Base-by-base conservation (phyloP, 73 alveolate species). In the Paramecium sonneborni region DNA sequence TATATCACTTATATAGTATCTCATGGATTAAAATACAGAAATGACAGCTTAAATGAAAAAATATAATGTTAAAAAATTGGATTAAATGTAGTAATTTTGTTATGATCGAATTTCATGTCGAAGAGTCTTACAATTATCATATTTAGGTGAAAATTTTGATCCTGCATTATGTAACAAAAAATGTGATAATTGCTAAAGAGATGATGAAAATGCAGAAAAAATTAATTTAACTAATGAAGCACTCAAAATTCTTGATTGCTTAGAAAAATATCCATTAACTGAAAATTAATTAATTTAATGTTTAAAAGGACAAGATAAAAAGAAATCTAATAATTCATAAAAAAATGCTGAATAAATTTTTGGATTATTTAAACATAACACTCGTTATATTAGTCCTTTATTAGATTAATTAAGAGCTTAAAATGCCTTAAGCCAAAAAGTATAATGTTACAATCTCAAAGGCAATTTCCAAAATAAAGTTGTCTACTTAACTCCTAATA, bases 81-180 rank as follows among this genome's bases (percentile, higher is more conserved):
- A 46, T 84, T 41, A 43, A 23, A 84, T 84, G 92, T 24, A 84
- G 14, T 15, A 57, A 23, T 86, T 57, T 28, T 86, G 93, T 26
- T 72, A 86, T 62, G 93, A 86, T 62, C 4, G 52, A 62, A 24
- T 62, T 10, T 57, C 34, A 5, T 93, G 96, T 69, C 32, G 96
- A 39, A 79, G 96, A 38, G 93, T 82, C 24, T 14, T 93, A 67
- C 89, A 92, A 74, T 38, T 93, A 7, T 32, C 58, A 1, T 86
- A 93, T 72, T 89, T 93, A 12, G 95, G 95, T 8, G 96, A 93
- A 46, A 85, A 92, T 72, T 93, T 93, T 79, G 87, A 68, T 32
- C 34, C 57, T 26, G 74, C 76, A 39, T 57, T 39, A 21, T 93
- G 96, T 26, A 84, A 74, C 23, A 89, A 74, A 14, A 89, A 39